Base-by-base conservation (phyloP, 2,329 filamentous ascomycete genomes). In the Monosporascus sp. region DNA sequence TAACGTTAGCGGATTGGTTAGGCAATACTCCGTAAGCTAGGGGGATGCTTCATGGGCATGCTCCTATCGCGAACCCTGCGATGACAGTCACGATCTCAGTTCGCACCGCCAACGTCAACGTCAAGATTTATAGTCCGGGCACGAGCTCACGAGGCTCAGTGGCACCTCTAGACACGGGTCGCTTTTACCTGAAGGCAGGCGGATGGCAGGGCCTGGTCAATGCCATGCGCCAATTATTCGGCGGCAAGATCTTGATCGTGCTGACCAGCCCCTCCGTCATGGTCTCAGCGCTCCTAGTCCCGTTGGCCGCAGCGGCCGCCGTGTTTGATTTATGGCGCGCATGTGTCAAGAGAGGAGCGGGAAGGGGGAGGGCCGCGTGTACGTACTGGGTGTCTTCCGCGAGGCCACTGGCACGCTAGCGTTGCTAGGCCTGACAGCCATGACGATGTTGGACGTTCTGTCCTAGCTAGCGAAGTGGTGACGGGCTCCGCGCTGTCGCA, bases 21-120 rank as follows among this genome's bases (percentile, higher is more conserved):
- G 8, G 11, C 16, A 27, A 16, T 24, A 24, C 9, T 45, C 6
- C 24, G 55, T 60, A n/a, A 58, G 47, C 40, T 41, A 50, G 51
- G 50, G 16, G 46, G 62, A 17, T 66, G 65, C 52, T 62, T 63
- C 50, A 52, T 61, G 5, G 58, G 55, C 58, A 71, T 71, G 38
- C 76, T 76, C 55, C 60, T 77, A 1, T 74, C 75, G 0, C 72
- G 0, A 64, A 77, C 2, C 50, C 74, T 1, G 71, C 71, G 17
- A 67, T 76, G 1, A 51, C 71, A 16, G 63, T 75, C 2, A 66
- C 68, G 7, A 70, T 75, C 47, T 68, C 70, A 0, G 65, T 76
- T 35, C 67, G 73, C 3, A 66, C 74, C 20, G 58, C 76, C 52
- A 70, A 74, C 54, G 63, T 68, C 49, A 69, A 71, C 51, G 72